Evolutionary conservation across 306 rosid species (phyloP), one percentile per base, ranked within the genome.

Genomic region (Rosa persica): DNA sequence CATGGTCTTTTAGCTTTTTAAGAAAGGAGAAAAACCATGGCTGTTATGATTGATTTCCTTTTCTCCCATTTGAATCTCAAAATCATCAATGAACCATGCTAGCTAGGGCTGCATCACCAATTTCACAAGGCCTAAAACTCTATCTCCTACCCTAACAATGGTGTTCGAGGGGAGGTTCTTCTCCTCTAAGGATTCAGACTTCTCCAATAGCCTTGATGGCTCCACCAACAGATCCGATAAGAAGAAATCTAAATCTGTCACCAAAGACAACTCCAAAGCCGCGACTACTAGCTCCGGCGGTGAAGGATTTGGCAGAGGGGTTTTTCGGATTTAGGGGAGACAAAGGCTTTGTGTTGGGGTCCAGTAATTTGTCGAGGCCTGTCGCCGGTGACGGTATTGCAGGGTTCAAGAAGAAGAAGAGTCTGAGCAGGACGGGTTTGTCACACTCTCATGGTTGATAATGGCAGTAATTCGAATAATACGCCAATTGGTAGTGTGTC

Each of bases 91-190:
- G 34, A 30, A 30, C 69, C 76, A 79, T 73, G 89, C 84, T 91
- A 73, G 89, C 84, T 89, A 75, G 85, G 83, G 82, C 84, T 78
- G 80, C 67, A 39, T 23, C 86, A 15, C 20, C 79, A 23, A 43
- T 81, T 72, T 36, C 69, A 12, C 68, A 38, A 36, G n/a, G 36
- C 78, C 46, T 43, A 67, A 27, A 11, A 40, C 12, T 15, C 23
- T 61, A 43, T 40, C 23, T 25, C 25, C 8, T 12, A 30, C 83
- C 10, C 8, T 55, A 75, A 78, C 76, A 69, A 95, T 95, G 99
- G 99, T 93, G 65, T 93, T 95, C 88, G 93, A 89, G 74, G 97
- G 97, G 23, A 86, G 99, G 75, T 95, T 95, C 87, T 95, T 95
- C 89, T 92, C 97, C 46, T 89, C 93, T 67, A 95, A 91, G 87